These are phyloP conservation scores for Aspergillus arachidicola DNA, from an alignment of 2,329 filamentous ascomycete genomes.

Conservation along the genomic window DNA sequence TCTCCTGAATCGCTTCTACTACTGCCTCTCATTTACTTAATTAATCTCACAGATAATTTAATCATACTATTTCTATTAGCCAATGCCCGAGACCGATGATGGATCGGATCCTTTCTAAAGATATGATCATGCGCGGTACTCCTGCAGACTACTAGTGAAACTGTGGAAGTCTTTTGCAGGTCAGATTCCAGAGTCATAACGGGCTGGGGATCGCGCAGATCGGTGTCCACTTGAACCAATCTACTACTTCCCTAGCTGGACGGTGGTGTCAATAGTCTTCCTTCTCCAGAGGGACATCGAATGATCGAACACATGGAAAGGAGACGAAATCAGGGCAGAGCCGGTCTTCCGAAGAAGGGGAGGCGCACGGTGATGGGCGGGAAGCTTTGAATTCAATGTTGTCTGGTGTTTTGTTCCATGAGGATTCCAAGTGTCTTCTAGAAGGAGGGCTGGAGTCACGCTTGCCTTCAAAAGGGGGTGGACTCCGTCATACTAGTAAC, in stretches of 20 bases:
- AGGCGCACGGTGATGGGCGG: conserved; percentile 14
- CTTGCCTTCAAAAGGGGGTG: conserved; percentile 7
- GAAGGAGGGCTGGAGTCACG: conserved; percentile 21
- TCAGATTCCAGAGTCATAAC: not conserved
- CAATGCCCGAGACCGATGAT: not conserved
- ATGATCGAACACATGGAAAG: conserved; percentile 1
- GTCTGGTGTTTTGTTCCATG: conserved; percentile 5
- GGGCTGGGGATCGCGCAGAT: conserved; percentile 13
- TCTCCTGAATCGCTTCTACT: not conserved
- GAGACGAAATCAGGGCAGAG: not conserved
- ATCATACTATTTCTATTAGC: conserved; percentile 2
- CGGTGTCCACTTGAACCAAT: conserved; percentile 11
- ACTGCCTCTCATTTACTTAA: not conserved
- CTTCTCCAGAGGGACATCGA: not conserved
- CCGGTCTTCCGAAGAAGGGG: not conserved
- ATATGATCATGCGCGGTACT: not conserved
- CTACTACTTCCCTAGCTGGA: conserved; percentile 24
- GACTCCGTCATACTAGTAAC: not conserved
- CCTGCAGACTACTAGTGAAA: not conserved
- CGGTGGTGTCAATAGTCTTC: conserved; percentile 19
- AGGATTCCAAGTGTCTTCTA: conserved; percentile 40
- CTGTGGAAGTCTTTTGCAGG: not conserved
- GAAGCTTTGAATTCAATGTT: conserved; percentile 27
- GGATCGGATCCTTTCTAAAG: not conserved
- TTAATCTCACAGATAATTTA: not conserved